Base-by-base conservation (phyloP, 73 alveolate genomes). In the Paramecium sonneborni region DNA sequence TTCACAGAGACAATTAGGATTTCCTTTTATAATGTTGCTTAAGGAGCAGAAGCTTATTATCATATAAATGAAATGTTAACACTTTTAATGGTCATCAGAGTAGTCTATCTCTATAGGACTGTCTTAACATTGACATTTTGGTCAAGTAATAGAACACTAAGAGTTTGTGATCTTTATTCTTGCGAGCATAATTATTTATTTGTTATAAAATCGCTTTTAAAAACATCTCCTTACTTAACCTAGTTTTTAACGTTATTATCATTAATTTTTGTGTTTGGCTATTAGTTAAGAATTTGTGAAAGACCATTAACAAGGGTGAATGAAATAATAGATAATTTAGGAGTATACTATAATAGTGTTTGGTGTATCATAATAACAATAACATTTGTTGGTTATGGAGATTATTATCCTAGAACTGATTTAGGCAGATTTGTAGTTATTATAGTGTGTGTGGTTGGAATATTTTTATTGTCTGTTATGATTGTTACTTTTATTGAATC, bases 361-460 rank as follows among this genome's bases (percentile, higher is more conserved):
- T 98, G 99, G 99, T 90, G 86, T 57, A 94, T 95, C 58, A 96
- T 98, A 2, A 95, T 98, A 23, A 98, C 99, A 43, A 95, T 97
- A 95, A 95, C 98, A 87, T 93, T 98, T 35, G 97, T 98, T 21
- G 99, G 99, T 76, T 98, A 95, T 94, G 99, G 99, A 9, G 99
- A 98, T 89, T 96, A 90, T 82, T 97, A 93, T 92, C 99, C 99
- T 39, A 93, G 95, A 39, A 98, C 99, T 26, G 98, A 96, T 88
- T 88, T 98, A 55, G 99, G 99, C 68, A 94, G 99, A 94, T 56
- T 96, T 10, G 93, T 96, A 37, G 95, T 97, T 38, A 92, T 97
- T 44, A 46, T 96, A 30, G 99, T 99, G 57, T 97, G 99, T 95
- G 87, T 96, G 74, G 92, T 96, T 94, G 99, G 99, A 24, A 95